Base-by-base conservation (phyloP, 495 filamentous ascomycete genomes). In the Penicillium paradoxum region DNA sequence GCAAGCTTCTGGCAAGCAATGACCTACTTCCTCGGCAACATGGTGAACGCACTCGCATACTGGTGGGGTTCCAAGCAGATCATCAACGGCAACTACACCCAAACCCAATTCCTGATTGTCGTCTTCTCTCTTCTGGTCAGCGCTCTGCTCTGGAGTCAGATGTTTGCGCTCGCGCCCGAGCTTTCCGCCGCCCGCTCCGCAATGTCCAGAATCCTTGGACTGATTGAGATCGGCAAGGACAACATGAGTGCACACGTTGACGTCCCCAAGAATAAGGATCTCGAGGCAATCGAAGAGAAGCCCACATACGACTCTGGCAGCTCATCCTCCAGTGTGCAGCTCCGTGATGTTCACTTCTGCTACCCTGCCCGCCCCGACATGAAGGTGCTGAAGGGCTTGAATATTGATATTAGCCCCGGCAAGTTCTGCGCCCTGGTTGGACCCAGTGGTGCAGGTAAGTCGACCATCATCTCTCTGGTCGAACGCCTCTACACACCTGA, bases 41-140 rank as follows among this genome's bases (percentile, higher is more conserved):
- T 79, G 9, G 74, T 84, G n/a, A 80, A 83, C 55, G 83, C 82
- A 0, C 63, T 87, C 18, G 82, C 82, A 2, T 86, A 84, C 62
- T 85, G 82, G 78, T 87, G 83, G 75, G 83, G 83, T 15, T 71
- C 80, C 3, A 78, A 75, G 39, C 76, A 80, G 36, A 78, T 86
- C 25, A 67, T 77, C 30, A 65, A 67, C 27, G 82, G 83, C 14
- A 60, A 72, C 39, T 85, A 83, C 48, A 75, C 73, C 0, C 73
- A 73, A 10, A 70, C 75, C 1, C 73, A 85, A 47, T 86, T 86
- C 64, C 78, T 85, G 54, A 84, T 83, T 54, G 80, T 85, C 1
- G 65, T 84, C 1, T 74, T 82, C 2, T 77, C 82, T 2, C 67
- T 79, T 0, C 67, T 78, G 9, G 78, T 77, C 54, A 80, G 75